Evolutionary conservation across 2,329 filamentous ascomycete genomes (phyloP).

Genomic region (Stemphylium beticola): DNA sequence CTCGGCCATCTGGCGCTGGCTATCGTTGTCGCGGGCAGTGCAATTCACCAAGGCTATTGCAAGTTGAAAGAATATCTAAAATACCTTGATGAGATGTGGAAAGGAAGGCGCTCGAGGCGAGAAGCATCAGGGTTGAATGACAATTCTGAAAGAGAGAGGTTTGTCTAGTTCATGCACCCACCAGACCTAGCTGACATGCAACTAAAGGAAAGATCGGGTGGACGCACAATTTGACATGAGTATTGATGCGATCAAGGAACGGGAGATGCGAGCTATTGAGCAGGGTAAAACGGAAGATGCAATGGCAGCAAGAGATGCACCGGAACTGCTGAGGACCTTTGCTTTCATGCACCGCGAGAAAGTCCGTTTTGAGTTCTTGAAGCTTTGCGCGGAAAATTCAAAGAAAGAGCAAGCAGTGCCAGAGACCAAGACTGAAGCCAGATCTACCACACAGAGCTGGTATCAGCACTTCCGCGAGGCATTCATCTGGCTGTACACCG

Average conservation of each 20-base stretch:
- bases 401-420: background rate
- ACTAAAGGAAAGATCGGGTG: too few relatives aligned
- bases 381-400: background rate
- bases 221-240: background rate
- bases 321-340: conserved; percentile 3
- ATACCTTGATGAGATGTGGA: conserved; percentile 20
- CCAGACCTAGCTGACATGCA: too few relatives aligned
- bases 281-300: too few relatives aligned
- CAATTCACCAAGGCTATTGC: conserved; percentile 25
- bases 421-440: background rate
- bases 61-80: conserved; percentile 25
- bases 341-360: conserved; percentile 7
- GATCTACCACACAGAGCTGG: too few relatives aligned
- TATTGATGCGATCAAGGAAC: conserved; percentile 1
- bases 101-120: too few relatives aligned
- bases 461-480: too few relatives aligned
- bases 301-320: conserved; percentile 2
- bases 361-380: conserved; percentile 3
- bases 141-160: too few relatives aligned
- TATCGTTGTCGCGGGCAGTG: conserved; percentile 28
- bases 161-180: too few relatives aligned
- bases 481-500: too few relatives aligned
- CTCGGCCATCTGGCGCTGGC: conserved; percentile 35
- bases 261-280: background rate
- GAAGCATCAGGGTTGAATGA: too few relatives aligned